A percentile compares a stretch with the other conserved stretches of the same genome.
phyloP scores from a whole-genome alignment of 2,329 filamentous ascomycete genomes.

The Talaromyces amestolkiae region DNA sequence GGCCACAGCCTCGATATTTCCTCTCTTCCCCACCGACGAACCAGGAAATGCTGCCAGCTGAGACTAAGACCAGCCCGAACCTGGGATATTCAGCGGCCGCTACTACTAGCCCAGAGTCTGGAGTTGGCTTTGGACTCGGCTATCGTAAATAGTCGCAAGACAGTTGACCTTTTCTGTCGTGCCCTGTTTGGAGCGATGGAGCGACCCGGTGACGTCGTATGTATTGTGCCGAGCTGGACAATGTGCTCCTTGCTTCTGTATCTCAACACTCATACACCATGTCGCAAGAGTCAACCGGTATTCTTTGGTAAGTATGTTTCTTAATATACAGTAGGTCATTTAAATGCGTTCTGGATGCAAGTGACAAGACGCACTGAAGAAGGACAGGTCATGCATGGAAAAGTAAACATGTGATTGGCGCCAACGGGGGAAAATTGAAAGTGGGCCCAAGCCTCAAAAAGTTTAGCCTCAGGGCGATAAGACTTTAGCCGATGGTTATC shows the following conservation, averaged over 20 bases:
- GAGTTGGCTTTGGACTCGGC: neutral
- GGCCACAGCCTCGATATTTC: neutral
- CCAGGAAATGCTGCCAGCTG: neutral
- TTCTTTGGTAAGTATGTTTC: neutral
- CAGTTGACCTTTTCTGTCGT: conserved; percentile 2
- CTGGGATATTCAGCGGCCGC: neutral
- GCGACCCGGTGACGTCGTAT: neutral
- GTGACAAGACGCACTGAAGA: neutral
- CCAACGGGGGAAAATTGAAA: neutral
- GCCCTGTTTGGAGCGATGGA: neutral
- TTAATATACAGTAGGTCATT: too few species aligned
- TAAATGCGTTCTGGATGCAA: too few species aligned
- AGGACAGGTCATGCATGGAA: neutral
- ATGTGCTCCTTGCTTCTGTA: neutral
- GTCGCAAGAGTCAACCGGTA: neutral
- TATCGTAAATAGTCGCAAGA: neutral
- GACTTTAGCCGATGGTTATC: neutral
- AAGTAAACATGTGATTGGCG: neutral
- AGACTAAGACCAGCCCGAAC: neutral
- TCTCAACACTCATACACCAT: neutral
- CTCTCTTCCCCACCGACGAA: conserved; percentile 1
- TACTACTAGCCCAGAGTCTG: neutral
- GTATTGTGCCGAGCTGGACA: neutral
- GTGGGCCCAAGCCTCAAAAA: conserved; percentile 1
- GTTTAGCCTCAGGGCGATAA: conserved; percentile 6